A percentile compares a stretch with the other conserved stretches of the same genome.
phyloP scores from a whole-genome alignment of 768 basidiomycete genomes.

The Austroboletus eburneus region DNA sequence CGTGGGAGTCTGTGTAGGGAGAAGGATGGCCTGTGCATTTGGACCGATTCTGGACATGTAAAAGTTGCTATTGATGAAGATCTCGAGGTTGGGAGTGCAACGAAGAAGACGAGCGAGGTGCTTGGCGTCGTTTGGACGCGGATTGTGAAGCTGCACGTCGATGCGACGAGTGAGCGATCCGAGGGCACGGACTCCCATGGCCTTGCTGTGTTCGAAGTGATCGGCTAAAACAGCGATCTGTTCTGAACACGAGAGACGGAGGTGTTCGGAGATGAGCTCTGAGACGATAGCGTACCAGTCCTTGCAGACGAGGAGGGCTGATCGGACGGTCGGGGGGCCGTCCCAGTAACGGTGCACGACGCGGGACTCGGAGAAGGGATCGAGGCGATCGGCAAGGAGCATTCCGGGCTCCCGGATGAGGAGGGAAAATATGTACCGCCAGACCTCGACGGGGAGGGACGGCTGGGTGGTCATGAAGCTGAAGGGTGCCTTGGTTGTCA shows the following conservation, averaged over 20 bases:
- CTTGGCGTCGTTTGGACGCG: conserved; percentile 16
- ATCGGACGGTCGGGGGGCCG: conserved; percentile 27
- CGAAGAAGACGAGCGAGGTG: conserved; percentile 36
- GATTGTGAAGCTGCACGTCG: conserved; percentile 37
- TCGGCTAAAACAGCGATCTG: conserved; percentile 34
- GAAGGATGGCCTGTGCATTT: conserved; percentile 16
- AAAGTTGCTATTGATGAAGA: conserved; percentile 39
- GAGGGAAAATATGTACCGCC: conserved; percentile 37
- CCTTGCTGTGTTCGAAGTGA: conserved; percentile 31
- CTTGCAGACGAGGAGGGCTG: conserved; percentile 33
- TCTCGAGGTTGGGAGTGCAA: conserved; percentile 41
- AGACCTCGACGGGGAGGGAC: conserved; percentile 35
- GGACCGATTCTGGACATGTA: conserved; percentile 24
- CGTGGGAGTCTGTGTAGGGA: conserved; percentile 25
- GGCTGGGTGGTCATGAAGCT: conserved; percentile 16
- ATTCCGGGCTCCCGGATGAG: conserved; percentile 34
- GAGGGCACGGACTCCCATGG: conserved; percentile 23
- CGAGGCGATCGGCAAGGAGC: conserved; percentile 32
- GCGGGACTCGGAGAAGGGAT: conserved; percentile 36
- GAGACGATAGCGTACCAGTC: conserved; percentile 35
- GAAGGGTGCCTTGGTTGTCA: not conserved
- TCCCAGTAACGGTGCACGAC: conserved; percentile 30
- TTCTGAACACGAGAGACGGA: conserved; percentile 34
- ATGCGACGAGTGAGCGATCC: conserved; percentile 40
- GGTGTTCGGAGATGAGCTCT: conserved; percentile 39